A percentile compares a stretch with the other conserved stretches of the same genome.
These are phyloP conservation scores for Kingdonia uniflora DNA, from an alignment of 164 flowering plant genomes.

Conservation along the genomic window DNA sequence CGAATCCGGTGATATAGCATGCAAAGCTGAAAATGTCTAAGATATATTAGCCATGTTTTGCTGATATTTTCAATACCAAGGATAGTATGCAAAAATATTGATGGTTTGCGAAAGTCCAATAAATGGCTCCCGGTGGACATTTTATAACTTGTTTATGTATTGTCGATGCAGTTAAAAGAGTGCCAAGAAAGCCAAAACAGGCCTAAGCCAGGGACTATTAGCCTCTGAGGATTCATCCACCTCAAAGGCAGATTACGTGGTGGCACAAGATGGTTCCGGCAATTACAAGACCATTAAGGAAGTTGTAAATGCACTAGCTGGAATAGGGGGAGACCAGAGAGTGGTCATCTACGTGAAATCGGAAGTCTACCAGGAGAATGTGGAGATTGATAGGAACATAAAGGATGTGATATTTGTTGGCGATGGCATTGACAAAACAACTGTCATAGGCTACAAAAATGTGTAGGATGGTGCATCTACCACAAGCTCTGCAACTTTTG, in stretches of 20 bases:
- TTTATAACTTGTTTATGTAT: too few species aligned
- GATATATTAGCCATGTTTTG: too few species aligned
- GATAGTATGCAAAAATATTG: too few species aligned
- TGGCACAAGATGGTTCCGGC: slow-evolving; percentile 55
- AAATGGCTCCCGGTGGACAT: too few species aligned
- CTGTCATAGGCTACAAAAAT: slow-evolving; percentile 29
- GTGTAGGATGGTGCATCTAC: slow-evolving; percentile 37
- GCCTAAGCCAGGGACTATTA: slow-evolving; percentile 14
- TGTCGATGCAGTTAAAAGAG: too few species aligned
- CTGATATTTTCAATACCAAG: too few species aligned
- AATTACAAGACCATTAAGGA: slow-evolving; percentile 34
- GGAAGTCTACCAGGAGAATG: slow-evolving; percentile 40
- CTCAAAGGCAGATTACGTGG: slow-evolving; percentile 40
- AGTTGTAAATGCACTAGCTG: slow-evolving; percentile 26
- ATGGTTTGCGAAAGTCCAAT: too few species aligned
- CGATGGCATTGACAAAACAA: slow-evolving; percentile 48
- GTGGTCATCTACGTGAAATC: slow-evolving; percentile 40
- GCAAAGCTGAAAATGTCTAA: too few species aligned
- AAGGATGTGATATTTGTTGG: slow-evolving; percentile 53
- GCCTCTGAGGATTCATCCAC: slow-evolving; percentile 38
- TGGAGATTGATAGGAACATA: slow-evolving; percentile 26
- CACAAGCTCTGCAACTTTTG: slow-evolving; percentile 39
- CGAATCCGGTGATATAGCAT: too few species aligned
- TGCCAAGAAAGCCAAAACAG: too few species aligned
- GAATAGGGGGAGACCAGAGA: slow-evolving; percentile 18